Conservation (phyloP, 352 stramenopile genomes). For the Pythium dissotocum region DNA sequence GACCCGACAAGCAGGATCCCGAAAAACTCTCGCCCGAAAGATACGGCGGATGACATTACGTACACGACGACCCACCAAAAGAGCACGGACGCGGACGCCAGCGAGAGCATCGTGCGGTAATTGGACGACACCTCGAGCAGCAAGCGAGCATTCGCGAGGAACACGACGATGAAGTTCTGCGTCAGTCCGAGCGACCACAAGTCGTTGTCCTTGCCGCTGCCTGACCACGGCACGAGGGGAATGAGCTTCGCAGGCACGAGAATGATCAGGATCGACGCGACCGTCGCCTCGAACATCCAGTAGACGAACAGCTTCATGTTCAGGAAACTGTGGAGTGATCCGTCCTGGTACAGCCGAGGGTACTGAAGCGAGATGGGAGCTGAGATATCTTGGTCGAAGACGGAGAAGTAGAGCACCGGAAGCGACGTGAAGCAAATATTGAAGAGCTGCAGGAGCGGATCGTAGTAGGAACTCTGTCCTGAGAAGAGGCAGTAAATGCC, state of each 20-base stretch:
- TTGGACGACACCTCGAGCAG: constrained; percentile 48
- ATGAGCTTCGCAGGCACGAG: constrained; percentile 45
- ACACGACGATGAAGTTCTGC: constrained; percentile 64
- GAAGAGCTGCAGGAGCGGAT: constrained; percentile 74
- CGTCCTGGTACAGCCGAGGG: constrained; percentile 59
- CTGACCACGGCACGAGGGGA: constrained; percentile 45
- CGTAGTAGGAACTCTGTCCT: constrained; percentile 78
- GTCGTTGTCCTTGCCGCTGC: constrained; percentile 58
- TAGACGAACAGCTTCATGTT: constrained; percentile 46
- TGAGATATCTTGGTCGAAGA: constrained; percentile 42
- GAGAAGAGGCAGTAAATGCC: constrained; percentile 73
- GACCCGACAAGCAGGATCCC: constrained; percentile 46
- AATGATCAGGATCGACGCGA: constrained; percentile 52
- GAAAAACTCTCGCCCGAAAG: constrained; percentile 67
- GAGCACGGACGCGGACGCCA: constrained; percentile 40
- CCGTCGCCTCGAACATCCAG: constrained; percentile 61
- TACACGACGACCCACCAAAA: constrained; percentile 53
- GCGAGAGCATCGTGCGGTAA: constrained; percentile 28
- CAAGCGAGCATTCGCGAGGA: constrained; percentile 54
- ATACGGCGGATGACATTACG: constrained; percentile 47
- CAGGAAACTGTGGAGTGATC: constrained; percentile 48
- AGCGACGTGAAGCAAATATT: constrained; percentile 83
- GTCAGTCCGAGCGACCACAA: constrained; percentile 64
- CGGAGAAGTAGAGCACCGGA: constrained; percentile 62
- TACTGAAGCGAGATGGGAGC: constrained; percentile 41